Conservation (phyloP, 768 basidiomycete species). For the Rhodotorula paludigena region DNA sequence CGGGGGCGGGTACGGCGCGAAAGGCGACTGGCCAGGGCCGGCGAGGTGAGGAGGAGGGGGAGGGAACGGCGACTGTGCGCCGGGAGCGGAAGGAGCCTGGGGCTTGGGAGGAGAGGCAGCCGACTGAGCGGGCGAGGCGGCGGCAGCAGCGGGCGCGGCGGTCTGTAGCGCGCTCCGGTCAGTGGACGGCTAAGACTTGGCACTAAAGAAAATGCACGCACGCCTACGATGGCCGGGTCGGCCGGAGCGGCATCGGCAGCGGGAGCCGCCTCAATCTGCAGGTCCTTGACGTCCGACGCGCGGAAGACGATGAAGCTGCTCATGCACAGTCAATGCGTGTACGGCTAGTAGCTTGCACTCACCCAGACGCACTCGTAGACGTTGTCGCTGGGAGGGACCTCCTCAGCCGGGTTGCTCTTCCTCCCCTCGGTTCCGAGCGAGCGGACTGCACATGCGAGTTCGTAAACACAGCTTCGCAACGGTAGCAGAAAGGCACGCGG, state of each 20-base stretch:
- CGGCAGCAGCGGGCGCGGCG: not conserved
- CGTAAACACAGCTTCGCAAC: not conserved
- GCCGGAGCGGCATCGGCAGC: slow-evolving; percentile 24
- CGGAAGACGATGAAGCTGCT: slow-evolving; percentile 42
- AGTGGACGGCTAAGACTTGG: too few species aligned
- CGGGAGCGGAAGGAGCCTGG: slow-evolving; percentile 2
- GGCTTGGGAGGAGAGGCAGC: slow-evolving; percentile 20
- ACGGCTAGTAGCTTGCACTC: rapidly evolving
- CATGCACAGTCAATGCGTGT: not conserved
- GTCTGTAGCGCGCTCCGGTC: too few species aligned
- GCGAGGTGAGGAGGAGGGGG: slow-evolving; percentile 6
- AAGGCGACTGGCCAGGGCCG: slow-evolving; percentile 8
- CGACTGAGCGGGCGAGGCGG: not conserved
- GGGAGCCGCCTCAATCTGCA: slow-evolving; percentile 43
- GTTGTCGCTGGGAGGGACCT: slow-evolving; percentile 39
- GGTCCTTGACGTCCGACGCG: slow-evolving; percentile 46
- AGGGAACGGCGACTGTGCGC: slow-evolving; percentile 11
- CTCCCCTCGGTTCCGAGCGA: slow-evolving; percentile 43
- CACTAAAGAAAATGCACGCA: not conserved
- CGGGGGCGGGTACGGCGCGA: slow-evolving; percentile 15
- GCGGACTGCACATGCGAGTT: slow-evolving; percentile 25
- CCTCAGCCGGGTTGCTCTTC: slow-evolving; percentile 37
- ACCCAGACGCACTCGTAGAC: slow-evolving; percentile 39
- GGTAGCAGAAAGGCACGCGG: too few species aligned
- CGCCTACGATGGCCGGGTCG: slow-evolving; percentile 43